Conservation (phyloP, 768 basidiomycete genomes). For the Chalciporus chontae region DNA sequence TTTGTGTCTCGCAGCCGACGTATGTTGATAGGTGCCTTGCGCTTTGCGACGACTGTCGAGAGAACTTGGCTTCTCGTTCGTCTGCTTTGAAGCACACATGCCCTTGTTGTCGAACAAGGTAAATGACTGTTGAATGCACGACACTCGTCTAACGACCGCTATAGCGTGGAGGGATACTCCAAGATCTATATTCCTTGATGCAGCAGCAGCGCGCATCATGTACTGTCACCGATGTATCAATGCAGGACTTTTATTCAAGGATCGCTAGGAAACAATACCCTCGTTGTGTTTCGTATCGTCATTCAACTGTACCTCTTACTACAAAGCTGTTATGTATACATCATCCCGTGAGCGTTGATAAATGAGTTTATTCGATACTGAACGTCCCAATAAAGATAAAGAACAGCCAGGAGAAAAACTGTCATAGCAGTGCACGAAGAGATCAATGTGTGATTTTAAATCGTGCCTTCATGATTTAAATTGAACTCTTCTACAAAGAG, state of each 20-base stretch:
- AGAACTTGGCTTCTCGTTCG: constrained; percentile 48
- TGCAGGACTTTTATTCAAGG: background rate
- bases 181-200: constrained; percentile 33
- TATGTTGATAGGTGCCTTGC: constrained; percentile 40
- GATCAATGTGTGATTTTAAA: too few species aligned
- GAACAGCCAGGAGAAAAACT: too few species aligned
- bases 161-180: constrained; percentile 33
- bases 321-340: too few species aligned
- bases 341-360: too few species aligned
- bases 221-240: constrained; percentile 1
- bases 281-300: background rate
- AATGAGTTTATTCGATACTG: too few species aligned
- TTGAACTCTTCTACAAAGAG: too few species aligned
- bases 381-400: too few species aligned
- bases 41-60: constrained; percentile 51
- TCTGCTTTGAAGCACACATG: constrained; percentile 48
- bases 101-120: constrained; percentile 50
- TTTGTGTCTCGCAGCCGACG: background rate
- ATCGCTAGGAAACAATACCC: background rate
- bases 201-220: background rate
- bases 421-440: too few species aligned
- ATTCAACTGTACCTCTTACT: background rate
- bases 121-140: constrained; percentile 16
- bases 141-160: background rate
- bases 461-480: too few species aligned